A percentile compares a stretch with the other conserved stretches of the same genome.
These are phyloP conservation scores for Lachancea dasiensis DNA, from an alignment of 805 yeast genomes.

Conservation along the genomic window DNA sequence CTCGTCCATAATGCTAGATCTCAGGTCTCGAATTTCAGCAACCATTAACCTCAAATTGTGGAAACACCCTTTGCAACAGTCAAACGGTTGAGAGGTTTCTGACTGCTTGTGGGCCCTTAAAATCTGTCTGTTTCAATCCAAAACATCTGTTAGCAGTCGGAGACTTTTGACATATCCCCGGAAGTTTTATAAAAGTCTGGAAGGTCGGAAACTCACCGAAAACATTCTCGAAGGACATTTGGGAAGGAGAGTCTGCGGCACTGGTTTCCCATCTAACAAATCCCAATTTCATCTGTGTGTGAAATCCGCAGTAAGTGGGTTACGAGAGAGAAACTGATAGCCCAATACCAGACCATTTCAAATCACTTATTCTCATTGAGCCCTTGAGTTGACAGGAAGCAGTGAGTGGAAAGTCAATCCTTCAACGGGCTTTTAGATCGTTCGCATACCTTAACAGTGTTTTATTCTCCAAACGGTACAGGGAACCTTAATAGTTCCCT, in stretches of 20 bases:
- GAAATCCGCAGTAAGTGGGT: not conserved
- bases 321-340: not conserved
- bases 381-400: no score
- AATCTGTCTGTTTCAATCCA: constrained; percentile 3
- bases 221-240: constrained; percentile 12
- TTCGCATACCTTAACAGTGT: no score
- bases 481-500: no score
- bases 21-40: no score
- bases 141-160: not conserved
- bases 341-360: no score
- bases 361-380: no score
- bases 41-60: constrained; percentile 8
- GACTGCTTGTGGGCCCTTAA: not conserved
- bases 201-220: constrained; percentile 13
- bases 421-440: no score
- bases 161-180: not conserved
- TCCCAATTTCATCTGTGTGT: no score
- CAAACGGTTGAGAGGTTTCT: constrained; percentile 2
- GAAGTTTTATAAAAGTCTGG: constrained; percentile 10
- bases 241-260: not conserved
- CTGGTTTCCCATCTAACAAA: no score
- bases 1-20: no score
- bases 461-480: no score
- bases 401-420: no score
- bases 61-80: not conserved